Base-by-base conservation (phyloP, 495 filamentous ascomycete genomes). In the Neurospora tetrasperma region DNA sequence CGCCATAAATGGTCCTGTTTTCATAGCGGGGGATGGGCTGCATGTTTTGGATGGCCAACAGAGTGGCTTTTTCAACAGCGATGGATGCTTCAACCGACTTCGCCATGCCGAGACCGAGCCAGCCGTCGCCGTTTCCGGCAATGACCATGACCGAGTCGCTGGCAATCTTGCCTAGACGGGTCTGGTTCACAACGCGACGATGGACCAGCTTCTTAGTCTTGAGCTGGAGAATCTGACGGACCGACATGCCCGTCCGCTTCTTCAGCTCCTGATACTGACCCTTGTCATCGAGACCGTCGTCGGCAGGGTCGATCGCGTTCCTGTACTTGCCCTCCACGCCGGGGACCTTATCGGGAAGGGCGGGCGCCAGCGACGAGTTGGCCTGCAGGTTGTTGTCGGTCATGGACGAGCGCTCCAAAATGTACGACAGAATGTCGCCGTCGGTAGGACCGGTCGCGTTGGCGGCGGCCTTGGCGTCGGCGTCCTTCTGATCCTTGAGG, bases 81-180 rank as follows among this genome's bases (percentile, higher is more conserved):
- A 92, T 88, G 42, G 83, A 75, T 1, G 80, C 70, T 80, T 99
- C 96, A 41, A 89, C 86, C 38, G 89, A 89, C 86, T 98, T 98
- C 68, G 92, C 93, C 82, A 94, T 90, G 18, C 96, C 96, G 71
- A 98, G 86, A 10, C 96, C 96, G 62, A 99, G 78, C 77, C 95
- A 84, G 31, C 96, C 96, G 71, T 95, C 87, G 42, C 86, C 85
- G 79, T 98, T 96, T 66, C 96, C 96, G 7, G 93, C 94, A 69
- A 97, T 86, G 6, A 88, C 87, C 54, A 97, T 82, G 73, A 85
- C 81, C 79, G 94, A 96, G 11, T 86, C 73, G 78, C 88, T 90
- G 70, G 82, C 82, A 71, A 98, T 89, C 87, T 98, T 99, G 76
- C 96, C 96, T 82, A 99, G 88, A 84, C 94, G 92, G 40, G 96